phyloP scores from a whole-genome alignment of 1,284 basidiomycete species.

The Clitocybe nebularis region DNA sequence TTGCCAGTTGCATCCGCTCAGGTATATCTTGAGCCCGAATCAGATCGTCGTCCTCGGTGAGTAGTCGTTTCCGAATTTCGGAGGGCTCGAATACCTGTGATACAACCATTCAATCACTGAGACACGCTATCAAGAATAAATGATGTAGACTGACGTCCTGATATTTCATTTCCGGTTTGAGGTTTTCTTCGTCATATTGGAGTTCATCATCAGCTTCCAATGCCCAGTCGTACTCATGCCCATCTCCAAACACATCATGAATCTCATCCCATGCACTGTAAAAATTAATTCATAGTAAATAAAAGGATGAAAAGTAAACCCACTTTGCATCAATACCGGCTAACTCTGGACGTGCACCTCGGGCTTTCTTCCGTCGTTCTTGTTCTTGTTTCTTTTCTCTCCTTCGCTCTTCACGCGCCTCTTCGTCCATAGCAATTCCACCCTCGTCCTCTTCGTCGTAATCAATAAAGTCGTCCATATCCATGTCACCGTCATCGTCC shows the following conservation, averaged over 20 bases:
- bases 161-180: conserved; percentile 78
- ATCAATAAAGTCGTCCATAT: conserved; percentile 88
- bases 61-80: conserved; percentile 87
- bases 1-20: conserved; percentile 93
- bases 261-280: conserved; percentile 94
- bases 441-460: conserved; percentile 86
- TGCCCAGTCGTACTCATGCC: conserved; percentile 96
- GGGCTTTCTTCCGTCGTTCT: conserved; percentile 54
- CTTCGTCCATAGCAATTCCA: conserved; percentile 64
- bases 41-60: conserved; percentile 94
- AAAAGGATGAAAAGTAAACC: conserved; percentile 26
- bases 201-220: conserved; percentile 73
- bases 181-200: conserved; percentile 55
- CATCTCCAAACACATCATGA: conserved; percentile 95
- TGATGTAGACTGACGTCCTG: conserved; percentile 83
- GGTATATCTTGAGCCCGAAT: conserved; percentile 91
- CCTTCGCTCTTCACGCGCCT: conserved; percentile 68
- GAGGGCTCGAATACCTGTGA: conserved; percentile 94
- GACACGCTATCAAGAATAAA: too few species aligned
- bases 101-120: conserved; percentile 6
- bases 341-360: conserved; percentile 69
- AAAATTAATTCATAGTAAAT: conserved; percentile 18
- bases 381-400: conserved; percentile 67
- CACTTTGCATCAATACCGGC: conserved; percentile 86
- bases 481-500: conserved; percentile 65